Percentiles rank a stretch among this genome's conserved stretches.
These are phyloP conservation scores for Xylona heveae DNA, from an alignment of 495 filamentous ascomycete genomes.

Conservation along the genomic window DNA sequence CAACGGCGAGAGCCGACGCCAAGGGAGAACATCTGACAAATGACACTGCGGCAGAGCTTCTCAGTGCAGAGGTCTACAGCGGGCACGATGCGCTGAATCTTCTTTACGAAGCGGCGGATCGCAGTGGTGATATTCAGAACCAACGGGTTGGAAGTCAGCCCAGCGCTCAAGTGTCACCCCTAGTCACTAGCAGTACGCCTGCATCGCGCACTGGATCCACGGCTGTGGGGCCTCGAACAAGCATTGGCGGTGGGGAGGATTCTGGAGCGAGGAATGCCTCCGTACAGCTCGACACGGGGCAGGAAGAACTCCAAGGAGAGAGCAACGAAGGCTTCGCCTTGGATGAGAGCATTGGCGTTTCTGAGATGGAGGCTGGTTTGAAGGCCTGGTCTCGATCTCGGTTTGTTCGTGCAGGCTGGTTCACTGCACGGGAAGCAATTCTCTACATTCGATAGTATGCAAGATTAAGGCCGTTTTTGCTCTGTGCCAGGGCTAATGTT, in stretches of 20 bases:
- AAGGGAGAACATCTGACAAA: conserved; percentile 28
- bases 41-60: conserved; percentile 37
- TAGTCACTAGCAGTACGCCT: conserved; percentile 8
- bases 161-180: conserved; percentile 1
- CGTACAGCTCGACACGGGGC: background rate
- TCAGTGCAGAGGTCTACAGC: conserved; percentile 40
- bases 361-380: conserved; percentile 49
- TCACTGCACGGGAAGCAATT: conserved; percentile 80
- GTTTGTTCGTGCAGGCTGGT: conserved; percentile 91
- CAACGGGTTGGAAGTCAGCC: conserved; percentile 13
- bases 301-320: background rate
- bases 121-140: conserved; percentile 21
- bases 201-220: conserved; percentile 1
- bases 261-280: conserved; percentile 1
- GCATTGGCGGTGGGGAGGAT: conserved; percentile 1
- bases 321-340: conserved; percentile 7
- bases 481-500: conserved; percentile 8
- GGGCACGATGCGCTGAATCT: conserved; percentile 50
- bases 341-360: too few species aligned
- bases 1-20: conserved; percentile 11
- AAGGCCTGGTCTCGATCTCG: conserved; percentile 75
- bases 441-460: conserved; percentile 78
- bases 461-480: too few species aligned
- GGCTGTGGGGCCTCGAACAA: background rate
- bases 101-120: conserved; percentile 43